Percentiles rank a stretch among this genome's conserved stretches.
phyloP scores from a whole-genome alignment of 1,139 yeast species.

The Chernovozyma aurita region DNA sequence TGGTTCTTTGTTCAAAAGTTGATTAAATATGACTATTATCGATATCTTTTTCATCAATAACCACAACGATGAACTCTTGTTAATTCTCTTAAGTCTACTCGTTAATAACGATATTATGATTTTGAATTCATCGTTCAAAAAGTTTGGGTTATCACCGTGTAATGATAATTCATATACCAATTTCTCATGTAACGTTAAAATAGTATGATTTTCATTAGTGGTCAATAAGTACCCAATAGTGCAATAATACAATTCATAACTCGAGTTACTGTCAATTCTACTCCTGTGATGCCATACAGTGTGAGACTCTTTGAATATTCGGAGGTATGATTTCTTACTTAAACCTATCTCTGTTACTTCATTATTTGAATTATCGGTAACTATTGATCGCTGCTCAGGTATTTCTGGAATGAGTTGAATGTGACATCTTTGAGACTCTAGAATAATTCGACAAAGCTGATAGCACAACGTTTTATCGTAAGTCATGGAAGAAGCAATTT shows the following conservation, averaged over 20 bases:
- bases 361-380: slow-evolving; percentile 11
- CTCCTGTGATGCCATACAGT: slow-evolving; percentile 21
- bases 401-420: slow-evolving; percentile 20
- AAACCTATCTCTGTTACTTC: slow-evolving; percentile 31
- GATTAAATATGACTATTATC: slow-evolving; percentile 13
- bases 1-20: not conserved
- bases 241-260: slow-evolving; percentile 15
- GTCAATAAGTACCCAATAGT: slow-evolving; percentile 35
- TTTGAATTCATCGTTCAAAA: slow-evolving; percentile 24
- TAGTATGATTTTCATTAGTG: slow-evolving; percentile 39
- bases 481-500: no score
- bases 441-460: slow-evolving; percentile 1
- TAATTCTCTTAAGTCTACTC: slow-evolving; percentile 33
- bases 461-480: not conserved
- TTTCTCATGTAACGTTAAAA: slow-evolving; percentile 27
- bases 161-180: slow-evolving; percentile 15
- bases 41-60: slow-evolving; percentile 27
- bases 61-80: slow-evolving; percentile 44
- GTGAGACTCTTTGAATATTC: slow-evolving; percentile 33
- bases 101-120: slow-evolving; percentile 27
- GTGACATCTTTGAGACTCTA: not conserved
- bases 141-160: slow-evolving; percentile 8
- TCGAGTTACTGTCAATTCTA: not conserved
- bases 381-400: slow-evolving; percentile 5
- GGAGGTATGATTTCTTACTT: slow-evolving; percentile 25